Evolutionary conservation across 768 basidiomycete species (phyloP).

Genomic region (Russula abietina): DNA sequence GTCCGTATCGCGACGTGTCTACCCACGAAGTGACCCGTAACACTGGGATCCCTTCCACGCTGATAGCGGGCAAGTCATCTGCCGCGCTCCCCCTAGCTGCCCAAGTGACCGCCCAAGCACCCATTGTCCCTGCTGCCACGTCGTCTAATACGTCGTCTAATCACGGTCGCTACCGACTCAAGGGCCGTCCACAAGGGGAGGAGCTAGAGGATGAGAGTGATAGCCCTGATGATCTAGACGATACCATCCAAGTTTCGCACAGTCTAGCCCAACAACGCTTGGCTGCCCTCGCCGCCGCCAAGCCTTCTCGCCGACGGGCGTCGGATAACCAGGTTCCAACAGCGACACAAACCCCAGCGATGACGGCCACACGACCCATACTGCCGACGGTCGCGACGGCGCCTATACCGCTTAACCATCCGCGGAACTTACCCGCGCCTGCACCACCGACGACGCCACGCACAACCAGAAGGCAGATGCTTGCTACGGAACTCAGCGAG

Average conservation of each 20-base stretch:
- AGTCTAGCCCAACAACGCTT: conserved; percentile 67
- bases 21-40: conserved; percentile 45
- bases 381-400: conserved; percentile 38
- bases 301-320: conserved; percentile 35
- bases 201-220: conserved; percentile 62
- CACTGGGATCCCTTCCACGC: conserved; percentile 24
- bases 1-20: conserved; percentile 51
- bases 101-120: conserved; percentile 37
- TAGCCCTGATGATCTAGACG: conserved; percentile 47
- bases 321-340: conserved; percentile 31
- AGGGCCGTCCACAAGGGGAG: conserved; percentile 55
- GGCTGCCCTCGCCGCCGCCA: conserved; percentile 42
- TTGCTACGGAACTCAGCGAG: conserved; percentile 80
- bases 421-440: conserved; percentile 67
- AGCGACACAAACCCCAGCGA: conserved; percentile 7
- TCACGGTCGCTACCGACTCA: conserved; percentile 49
- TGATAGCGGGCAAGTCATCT: conserved; percentile 50
- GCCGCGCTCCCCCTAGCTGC: conserved; percentile 56
- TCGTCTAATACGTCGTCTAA: too few relatives aligned
- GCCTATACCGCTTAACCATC: conserved; percentile 56
- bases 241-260: conserved; percentile 51
- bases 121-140: conserved; percentile 8
- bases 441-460: conserved; percentile 72
- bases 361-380: conserved; percentile 21
- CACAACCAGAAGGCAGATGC: conserved; percentile 79